phyloP scores from a whole-genome alignment of 306 rosid genomes.

The Lupinus albus region DNA sequence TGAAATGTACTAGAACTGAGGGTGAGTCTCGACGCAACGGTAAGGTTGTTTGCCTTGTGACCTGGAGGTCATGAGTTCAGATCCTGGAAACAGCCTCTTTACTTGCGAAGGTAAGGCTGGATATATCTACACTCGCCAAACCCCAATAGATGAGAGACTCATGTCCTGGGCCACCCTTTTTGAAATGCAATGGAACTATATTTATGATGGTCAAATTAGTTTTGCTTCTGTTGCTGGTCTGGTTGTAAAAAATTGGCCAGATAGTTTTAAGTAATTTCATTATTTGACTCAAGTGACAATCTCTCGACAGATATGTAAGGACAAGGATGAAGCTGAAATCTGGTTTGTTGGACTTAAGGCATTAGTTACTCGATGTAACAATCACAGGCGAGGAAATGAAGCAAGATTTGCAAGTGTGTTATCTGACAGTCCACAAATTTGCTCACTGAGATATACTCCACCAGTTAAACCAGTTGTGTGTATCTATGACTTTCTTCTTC shows the following conservation, averaged over 20 bases:
- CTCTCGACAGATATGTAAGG: conserved; percentile 87
- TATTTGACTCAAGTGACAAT: conserved; percentile 32
- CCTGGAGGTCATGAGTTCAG: no score
- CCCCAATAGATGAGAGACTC: no score
- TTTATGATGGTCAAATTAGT: conserved; percentile 15
- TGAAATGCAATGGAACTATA: no score
- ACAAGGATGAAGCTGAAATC: conserved; percentile 96
- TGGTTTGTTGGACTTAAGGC: conserved; percentile 97
- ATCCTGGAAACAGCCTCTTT: no score
- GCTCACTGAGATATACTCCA: conserved; percentile 62
- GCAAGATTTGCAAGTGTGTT: conserved; percentile 57
- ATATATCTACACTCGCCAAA: no score
- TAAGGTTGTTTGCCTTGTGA: no score
- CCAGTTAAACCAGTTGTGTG: conserved; percentile 66
- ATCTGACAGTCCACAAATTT: conserved; percentile 63
- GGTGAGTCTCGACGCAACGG: no score
- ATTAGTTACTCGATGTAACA: conserved; percentile 61
- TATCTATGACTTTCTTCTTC: conserved; percentile 40
- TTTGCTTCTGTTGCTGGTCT: conserved; percentile 25
- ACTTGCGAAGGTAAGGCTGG: no score
- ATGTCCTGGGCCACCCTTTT: no score
- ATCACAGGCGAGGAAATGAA: conserved; percentile 55
- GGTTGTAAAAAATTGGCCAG: conserved; percentile 32
- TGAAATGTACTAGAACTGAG: conserved; percentile 13
- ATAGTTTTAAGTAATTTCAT: conserved; percentile 30